Conservation (phyloP, 2,329 filamentous ascomycete species). For the Esteya vermicola region DNA sequence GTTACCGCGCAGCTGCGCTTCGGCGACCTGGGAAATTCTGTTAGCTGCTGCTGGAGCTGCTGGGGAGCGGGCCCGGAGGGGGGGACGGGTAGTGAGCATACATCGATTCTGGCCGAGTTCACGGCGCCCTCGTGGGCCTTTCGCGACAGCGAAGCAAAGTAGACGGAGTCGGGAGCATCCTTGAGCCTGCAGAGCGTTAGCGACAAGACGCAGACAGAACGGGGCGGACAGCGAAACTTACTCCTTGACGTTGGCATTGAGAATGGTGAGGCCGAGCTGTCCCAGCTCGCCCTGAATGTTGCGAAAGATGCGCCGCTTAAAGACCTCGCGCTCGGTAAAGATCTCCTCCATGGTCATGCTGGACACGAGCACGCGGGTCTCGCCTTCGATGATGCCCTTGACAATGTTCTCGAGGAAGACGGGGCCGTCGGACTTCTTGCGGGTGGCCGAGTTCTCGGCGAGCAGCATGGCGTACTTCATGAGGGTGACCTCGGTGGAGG, state of each 20-base stretch:
- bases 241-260: constrained; percentile 67
- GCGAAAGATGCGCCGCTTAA: constrained; percentile 52
- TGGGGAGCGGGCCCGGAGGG: not conserved
- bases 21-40: constrained; percentile 48
- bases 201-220: not conserved
- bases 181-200: constrained; percentile 33
- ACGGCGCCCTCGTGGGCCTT: constrained; percentile 78
- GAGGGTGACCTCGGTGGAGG: constrained; percentile 23
- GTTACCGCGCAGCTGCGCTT: constrained; percentile 50
- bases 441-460: constrained; percentile 36
- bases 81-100: not conserved
- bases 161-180: constrained; percentile 67
- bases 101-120: constrained; percentile 38
- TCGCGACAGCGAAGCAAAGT: constrained; percentile 67
- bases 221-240: not conserved
- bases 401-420: constrained; percentile 70
- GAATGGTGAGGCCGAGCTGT: constrained; percentile 62
- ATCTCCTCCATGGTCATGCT: constrained; percentile 92
- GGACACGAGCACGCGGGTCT: constrained; percentile 69
- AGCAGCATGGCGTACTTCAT: constrained; percentile 74
- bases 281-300: constrained; percentile 69
- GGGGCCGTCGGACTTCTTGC: constrained; percentile 20
- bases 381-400: constrained; percentile 81
- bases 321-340: constrained; percentile 20
- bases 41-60: too few species aligned